Base-by-base conservation (phyloP, 2,329 filamentous ascomycete species). In the Fusarium sp. region DNA sequence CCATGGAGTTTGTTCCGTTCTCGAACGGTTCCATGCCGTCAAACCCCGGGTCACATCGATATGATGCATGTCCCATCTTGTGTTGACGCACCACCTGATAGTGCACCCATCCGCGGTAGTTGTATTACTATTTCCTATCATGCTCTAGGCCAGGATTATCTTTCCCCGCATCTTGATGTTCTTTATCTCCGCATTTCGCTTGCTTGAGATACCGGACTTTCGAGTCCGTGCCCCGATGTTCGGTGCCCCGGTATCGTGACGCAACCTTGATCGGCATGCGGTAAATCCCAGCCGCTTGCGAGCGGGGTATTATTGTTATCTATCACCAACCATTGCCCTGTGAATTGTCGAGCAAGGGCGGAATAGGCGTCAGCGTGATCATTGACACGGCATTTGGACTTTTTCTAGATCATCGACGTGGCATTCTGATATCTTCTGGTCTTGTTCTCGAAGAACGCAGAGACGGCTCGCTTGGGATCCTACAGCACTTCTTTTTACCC, bases 41-140 rank as follows among this genome's bases (percentile, higher is more conserved):
- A 46, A 64, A 64, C 23, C 42, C 67, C 49, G 63, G 63, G 62
- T 56, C 55, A 46, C 45, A 47, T 62, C 40, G 63, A 67, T 67
- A 67, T 32, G 18, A 3, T 49, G 53, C 48, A 51, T 59, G 27
- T 32, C 53, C 42, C 13, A 37, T 12, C 46, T 51, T 20, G 32
- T 21, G 59, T 11, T n/a, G 42, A 65, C 34, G 61, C 60, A 70
- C 70, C 66, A 69, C 34, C 56, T 70, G 66, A 43, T 27, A 51
- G 40, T 37, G 61, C 62, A 69, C 50, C 60, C 55, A 56, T 53
- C 47, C 27, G 60, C 61, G 63, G 43, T 32, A 69, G 48, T 55
- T 69, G 67, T 63, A 47, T 34, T 23, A 23, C 49, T 49, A 57
- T 63, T 71, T 63, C 67, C 67, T 69, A 70, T 69, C 59, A 41